A percentile compares a stretch with the other conserved stretches of the same genome.
Evolutionary conservation across 768 basidiomycete genomes (phyloP).

Genomic region (Mrakia blollopis): DNA sequence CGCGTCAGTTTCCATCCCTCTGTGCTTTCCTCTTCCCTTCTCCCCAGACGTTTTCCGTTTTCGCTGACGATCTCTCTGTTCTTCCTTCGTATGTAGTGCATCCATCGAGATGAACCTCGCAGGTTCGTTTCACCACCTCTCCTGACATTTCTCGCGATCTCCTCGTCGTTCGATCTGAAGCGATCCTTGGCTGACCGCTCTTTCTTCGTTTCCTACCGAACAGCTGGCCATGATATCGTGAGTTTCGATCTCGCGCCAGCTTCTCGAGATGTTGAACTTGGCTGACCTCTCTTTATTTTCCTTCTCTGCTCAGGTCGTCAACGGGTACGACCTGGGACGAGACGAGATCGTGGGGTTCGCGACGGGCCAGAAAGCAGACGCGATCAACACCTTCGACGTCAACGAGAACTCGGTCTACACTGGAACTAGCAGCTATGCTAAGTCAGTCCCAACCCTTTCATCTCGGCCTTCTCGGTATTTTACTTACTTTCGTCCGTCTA

Average conservation of each 20-base stretch:
- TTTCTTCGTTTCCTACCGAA: background rate
- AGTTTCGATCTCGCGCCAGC: conserved; percentile 63
- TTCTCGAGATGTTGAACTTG: background rate
- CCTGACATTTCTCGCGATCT: background rate
- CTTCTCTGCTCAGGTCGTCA: background rate
- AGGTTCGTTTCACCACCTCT: conserved; percentile 48
- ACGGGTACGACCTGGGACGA: conserved; percentile 69
- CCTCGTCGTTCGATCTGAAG: background rate
- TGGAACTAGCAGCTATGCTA: conserved; percentile 59
- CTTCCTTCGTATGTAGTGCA: conserved; percentile 20
- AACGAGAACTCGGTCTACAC: conserved; percentile 60
- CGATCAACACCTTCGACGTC: conserved; percentile 47
- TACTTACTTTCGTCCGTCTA: background rate
- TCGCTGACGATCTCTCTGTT: background rate
- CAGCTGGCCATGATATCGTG: conserved; percentile 11
- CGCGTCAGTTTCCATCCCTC: conserved; percentile 33
- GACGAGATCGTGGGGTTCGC: conserved; percentile 84
- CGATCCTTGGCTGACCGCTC: background rate
- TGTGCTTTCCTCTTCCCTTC: background rate
- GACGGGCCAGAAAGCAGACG: conserved; percentile 48
- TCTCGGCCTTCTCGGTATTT: background rate
- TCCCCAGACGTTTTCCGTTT: background rate
- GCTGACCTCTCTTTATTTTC: background rate
- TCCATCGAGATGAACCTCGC: conserved; percentile 46
- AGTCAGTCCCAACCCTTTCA: background rate